Evolutionary conservation across 2,329 filamentous ascomycete species (phyloP).

Genomic region (Fusarium beomiforme): DNA sequence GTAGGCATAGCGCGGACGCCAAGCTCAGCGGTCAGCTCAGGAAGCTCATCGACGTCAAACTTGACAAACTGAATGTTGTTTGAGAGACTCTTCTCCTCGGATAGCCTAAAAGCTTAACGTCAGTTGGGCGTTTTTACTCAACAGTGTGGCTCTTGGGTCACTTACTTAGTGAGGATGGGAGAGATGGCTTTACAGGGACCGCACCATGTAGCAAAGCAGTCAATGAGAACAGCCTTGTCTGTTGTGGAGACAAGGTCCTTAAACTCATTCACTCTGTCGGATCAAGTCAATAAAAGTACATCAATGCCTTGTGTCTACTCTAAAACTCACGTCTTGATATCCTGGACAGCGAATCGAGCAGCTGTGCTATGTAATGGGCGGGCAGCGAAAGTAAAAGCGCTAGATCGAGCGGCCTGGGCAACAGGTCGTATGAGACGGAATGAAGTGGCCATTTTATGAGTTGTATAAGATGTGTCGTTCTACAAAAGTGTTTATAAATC

Average conservation of each 20-base stretch:
- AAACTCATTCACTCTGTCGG: conserved; percentile 67
- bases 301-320: background rate
- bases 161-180: conserved; percentile 66
- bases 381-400: conserved; percentile 8
- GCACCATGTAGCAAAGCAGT: conserved; percentile 76
- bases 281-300: background rate
- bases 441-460: conserved; percentile 30
- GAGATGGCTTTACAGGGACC: conserved; percentile 94
- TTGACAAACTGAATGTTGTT: conserved; percentile 81
- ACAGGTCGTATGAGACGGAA: conserved; percentile 33
- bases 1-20: conserved; percentile 92
- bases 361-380: conserved; percentile 50
- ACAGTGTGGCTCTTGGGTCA: background rate
- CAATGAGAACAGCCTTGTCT: conserved; percentile 76
- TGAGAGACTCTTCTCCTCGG: conserved; percentile 56
- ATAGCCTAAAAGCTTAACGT: conserved; percentile 27
- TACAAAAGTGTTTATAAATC: background rate
- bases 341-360: conserved; percentile 57
- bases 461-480: background rate
- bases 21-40: conserved; percentile 79
- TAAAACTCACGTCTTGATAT: conserved; percentile 51
- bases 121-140: background rate
- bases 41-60: conserved; percentile 87
- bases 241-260: conserved; percentile 59
- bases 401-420: conserved; percentile 32